These are phyloP conservation scores for Plectosphaerella cucumerina DNA, from an alignment of 2,329 filamentous ascomycete species.

Conservation along the genomic window DNA sequence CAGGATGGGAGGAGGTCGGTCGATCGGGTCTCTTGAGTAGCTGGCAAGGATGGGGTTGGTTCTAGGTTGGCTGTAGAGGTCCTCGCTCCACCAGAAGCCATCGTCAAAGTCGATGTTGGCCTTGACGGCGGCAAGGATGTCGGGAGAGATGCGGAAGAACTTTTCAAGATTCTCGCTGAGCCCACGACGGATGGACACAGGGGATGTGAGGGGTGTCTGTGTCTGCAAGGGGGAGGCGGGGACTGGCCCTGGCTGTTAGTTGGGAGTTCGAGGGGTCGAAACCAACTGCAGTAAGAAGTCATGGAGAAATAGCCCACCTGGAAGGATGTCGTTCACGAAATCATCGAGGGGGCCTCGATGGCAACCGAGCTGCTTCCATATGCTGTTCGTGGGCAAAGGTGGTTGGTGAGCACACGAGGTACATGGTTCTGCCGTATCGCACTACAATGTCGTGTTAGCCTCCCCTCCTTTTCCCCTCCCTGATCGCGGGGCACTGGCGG, in stretches of 20 bases:
- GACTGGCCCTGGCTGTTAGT: constrained; percentile 21
- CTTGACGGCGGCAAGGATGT: constrained; percentile 35
- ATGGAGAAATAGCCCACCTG: constrained; percentile 31
- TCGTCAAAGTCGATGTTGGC: constrained; percentile 49
- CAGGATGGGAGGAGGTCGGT: constrained; percentile 44
- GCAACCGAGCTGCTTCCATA: constrained; percentile 48
- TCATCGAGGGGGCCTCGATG: constrained; percentile 42
- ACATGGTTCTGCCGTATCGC: constrained; percentile 47
- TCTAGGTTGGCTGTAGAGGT: constrained; percentile 36
- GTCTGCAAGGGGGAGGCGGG: constrained; percentile 43
- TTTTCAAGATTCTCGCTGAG: constrained; percentile 50
- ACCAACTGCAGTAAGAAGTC: neutral
- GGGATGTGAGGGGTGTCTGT: constrained; percentile 47
- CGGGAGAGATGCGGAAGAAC: constrained; percentile 36
- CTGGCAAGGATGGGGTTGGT: constrained; percentile 31
- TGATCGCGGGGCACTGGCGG: no score
- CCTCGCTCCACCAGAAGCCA: constrained; percentile 55
- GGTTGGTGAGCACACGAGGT: constrained; percentile 37
- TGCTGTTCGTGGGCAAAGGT: constrained; percentile 31
- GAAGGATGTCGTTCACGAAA: constrained; percentile 45
- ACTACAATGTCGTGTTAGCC: constrained; percentile 27
- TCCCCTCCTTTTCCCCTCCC: no score
- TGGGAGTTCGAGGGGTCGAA: neutral
- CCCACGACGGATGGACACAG: constrained; percentile 41
- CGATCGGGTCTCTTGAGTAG: constrained; percentile 32